Base-by-base conservation (phyloP, 2,329 filamentous ascomycete genomes). In the Fonsecaea pugnacius region DNA sequence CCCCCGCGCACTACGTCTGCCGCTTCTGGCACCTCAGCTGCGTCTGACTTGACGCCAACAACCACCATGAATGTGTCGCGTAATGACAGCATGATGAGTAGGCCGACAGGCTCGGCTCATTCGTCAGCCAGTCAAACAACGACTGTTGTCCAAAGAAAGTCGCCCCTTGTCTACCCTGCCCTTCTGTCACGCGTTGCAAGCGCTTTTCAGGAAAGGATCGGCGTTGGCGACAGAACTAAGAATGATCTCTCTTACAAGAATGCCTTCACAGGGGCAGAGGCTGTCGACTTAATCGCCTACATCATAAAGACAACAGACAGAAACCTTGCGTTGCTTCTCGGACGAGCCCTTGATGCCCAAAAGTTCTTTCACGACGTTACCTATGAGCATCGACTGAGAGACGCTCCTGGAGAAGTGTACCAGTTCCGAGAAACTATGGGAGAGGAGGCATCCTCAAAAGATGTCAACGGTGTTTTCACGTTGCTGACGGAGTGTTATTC, bases 281-380 rank as follows among this genome's bases (percentile, higher is more conserved):
- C 95, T 21, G 95, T 99, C 21, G 95, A 99, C 76, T 85, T 98
- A 64, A 90, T 99, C 69, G 91, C 91, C 0, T 96, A 96, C 74
- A 98, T 99, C 70, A 98, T 99, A 77, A 90, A 96, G 74, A 99
- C 95, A 1, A 96, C 92, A 0, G 95, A 99, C 78, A 87, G 95
- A 64, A 99, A 99, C 75, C 82, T 99, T 66, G 95, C 95, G 10
- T 82, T 99, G 55, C 85, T 99, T 9, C 82, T 99, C 16, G 95
- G 95, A 67, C 87, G 95, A 74, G 92, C 95, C 48, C 81, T 99
- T 66, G 95, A 99, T 78, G 95, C 95, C 27, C 95, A 99, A 75
- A 98, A 98, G 76, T 97, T 96, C 80, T 99, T 99, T 76, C 95
- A 99, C 80, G 95, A 99, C 83, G 95, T 98, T 57, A 97, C 94